These are phyloP conservation scores for Adansonia digitata DNA, from an alignment of 345 rosid species.

Conservation along the genomic window DNA sequence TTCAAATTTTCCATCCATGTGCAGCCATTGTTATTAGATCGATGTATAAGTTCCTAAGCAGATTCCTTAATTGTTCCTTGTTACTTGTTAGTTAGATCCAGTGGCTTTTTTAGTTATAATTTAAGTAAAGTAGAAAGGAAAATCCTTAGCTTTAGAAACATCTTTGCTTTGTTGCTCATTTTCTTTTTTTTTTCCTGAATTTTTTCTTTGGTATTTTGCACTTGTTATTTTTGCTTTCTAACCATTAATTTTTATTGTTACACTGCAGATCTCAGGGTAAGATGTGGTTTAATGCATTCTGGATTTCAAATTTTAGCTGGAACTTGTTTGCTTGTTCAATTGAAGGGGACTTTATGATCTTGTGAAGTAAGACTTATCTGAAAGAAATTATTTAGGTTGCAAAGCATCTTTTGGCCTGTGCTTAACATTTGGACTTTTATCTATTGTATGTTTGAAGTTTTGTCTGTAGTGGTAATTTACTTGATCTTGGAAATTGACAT, in stretches of 20 bases:
- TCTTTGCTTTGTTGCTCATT: no score
- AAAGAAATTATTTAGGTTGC: background rate
- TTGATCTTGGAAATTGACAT: background rate
- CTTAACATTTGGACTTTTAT: background rate
- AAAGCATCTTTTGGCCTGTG: background rate
- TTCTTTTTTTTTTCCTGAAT: background rate
- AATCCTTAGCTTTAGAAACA: background rate
- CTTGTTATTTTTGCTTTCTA: slow-evolving; percentile 5
- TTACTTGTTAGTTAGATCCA: background rate
- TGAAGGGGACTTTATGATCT: background rate
- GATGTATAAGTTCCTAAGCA: background rate
- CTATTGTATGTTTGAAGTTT: background rate
- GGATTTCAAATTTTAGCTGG: slow-evolving; percentile 20
- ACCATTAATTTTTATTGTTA: slow-evolving; percentile 12
- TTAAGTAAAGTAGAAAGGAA: background rate
- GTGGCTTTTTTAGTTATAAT: background rate
- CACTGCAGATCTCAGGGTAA: slow-evolving; percentile 95
- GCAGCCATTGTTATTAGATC: background rate
- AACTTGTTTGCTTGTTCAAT: background rate
- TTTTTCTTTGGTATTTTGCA: background rate
- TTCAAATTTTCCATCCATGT: background rate
- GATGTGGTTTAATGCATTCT: slow-evolving; percentile 22
- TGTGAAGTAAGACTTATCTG: slow-evolving; percentile 12
- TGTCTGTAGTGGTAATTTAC: background rate
- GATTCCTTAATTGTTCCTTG: background rate